Base-by-base conservation (phyloP, 257 asterid genomes). In the Nicotiana paniculata region DNA sequence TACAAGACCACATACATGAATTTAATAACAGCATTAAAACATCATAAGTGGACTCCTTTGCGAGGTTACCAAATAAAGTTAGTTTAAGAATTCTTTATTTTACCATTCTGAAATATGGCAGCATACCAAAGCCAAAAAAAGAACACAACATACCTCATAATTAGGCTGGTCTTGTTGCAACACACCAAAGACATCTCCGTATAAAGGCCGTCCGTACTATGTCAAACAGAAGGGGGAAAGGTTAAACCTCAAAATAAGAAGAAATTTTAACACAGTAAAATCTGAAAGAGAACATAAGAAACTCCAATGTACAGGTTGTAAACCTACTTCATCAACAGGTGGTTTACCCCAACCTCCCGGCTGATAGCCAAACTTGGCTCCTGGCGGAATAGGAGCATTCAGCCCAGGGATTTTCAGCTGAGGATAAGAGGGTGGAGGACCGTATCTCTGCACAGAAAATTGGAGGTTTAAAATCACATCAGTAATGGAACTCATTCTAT, bases 321-420 rank as follows among this genome's bases (percentile, higher is more conserved):
- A 82, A 85, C 90, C 30, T 85, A 94, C 99, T 83, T 96, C 98
- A 86, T 96, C 99, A 80, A 96, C 99, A 51, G 98, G 99, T 28
- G 98, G 99, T 83, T 94, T 96, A 75, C 99, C 98, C 99, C 98
- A 96, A 81, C 94, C 98, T 84, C 97, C 98, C 82, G 89, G 92
- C n/a, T 93, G 98, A 77, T 93, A 96, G 80, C 99, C 99, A 83
- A 96, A 96, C 88, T 92, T 96, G 82, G 99, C 98, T 87, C 97
- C 97, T 83, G 83, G 86, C 8, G 99, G 99, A 86, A 96, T 96
- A 81, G 99, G 99, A 28, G 99, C 97, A 84, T 96, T 96, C 55
- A 96, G 90, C n/a, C 99, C 98, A 1, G 99, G 98, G 77, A 96
- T 93, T 85, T 94, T 96, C 39, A 96, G 88, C 84, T 91, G 97